phyloP scores from a whole-genome alignment of 106 monocot species.

The Dioscorea zingiberensis region DNA sequence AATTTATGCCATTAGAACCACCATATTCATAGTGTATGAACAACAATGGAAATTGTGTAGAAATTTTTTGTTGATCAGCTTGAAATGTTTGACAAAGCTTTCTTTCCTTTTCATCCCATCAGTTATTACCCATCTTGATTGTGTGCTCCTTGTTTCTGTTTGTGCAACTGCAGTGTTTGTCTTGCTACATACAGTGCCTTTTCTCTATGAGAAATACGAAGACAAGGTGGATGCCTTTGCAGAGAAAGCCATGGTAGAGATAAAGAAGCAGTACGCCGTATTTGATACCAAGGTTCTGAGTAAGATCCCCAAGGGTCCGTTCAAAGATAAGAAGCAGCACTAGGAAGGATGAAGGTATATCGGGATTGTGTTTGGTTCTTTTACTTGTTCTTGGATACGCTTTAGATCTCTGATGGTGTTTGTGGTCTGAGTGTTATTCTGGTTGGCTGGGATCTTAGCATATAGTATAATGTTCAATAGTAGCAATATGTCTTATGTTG shows the following conservation, averaged over 20 bases:
- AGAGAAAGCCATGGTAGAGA: conserved; percentile 33
- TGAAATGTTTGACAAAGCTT: background rate
- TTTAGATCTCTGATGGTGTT: no score
- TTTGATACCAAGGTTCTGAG: conserved; percentile 29
- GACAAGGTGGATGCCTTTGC: conserved; percentile 34
- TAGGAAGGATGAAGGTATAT: background rate
- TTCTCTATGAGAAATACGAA: conserved; percentile 56
- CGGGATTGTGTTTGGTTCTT: no score
- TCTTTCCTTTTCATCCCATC: background rate
- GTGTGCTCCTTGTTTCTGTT: background rate
- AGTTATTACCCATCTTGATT: background rate
- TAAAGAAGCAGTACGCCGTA: conserved; percentile 52
- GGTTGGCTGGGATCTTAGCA: no score
- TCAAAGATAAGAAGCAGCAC: conserved; percentile 44
- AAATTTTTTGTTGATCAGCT: no score
- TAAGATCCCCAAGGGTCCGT: conserved; percentile 40
- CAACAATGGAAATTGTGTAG: no score
- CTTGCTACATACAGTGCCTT: conserved; percentile 39
- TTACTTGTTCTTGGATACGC: no score
- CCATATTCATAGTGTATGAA: no score
- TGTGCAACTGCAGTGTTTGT: conserved; percentile 24
- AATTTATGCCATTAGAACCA: no score
- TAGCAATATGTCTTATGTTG: no score
- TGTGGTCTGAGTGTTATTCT: no score
- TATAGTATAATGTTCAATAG: no score